These are phyloP conservation scores for Colletotrichum lini DNA, from an alignment of 2,329 filamentous ascomycete genomes.

Conservation along the genomic window DNA sequence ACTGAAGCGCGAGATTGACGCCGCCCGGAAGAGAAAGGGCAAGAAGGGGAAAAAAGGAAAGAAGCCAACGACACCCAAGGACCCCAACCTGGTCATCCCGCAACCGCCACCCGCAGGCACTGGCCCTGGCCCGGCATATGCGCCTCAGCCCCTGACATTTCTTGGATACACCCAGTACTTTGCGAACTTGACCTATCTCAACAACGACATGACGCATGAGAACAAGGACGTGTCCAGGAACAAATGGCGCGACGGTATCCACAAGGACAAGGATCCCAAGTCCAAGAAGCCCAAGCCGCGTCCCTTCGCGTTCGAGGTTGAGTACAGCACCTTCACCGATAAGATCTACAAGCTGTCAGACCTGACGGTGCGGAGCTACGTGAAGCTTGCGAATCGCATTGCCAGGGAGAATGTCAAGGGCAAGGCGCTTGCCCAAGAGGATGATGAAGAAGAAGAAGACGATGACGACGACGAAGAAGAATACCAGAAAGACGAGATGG, in stretches of 20 bases:
- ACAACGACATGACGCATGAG: slow-evolving; percentile 73
- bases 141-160: slow-evolving; percentile 83
- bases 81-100: slow-evolving; percentile 76
- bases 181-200: slow-evolving; percentile 92
- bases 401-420: slow-evolving; percentile 60
- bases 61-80: slow-evolving; percentile 55
- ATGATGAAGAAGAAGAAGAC: slow-evolving; percentile 46
- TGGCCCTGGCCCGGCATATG: slow-evolving; percentile 91
- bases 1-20: slow-evolving; percentile 48
- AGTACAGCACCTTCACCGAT: slow-evolving; percentile 89
- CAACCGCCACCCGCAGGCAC: slow-evolving; percentile 79
- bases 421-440: slow-evolving; percentile 45
- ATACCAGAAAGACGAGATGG: slow-evolving; percentile 44
- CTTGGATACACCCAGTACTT: slow-evolving; percentile 91
- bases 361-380: slow-evolving; percentile 85
- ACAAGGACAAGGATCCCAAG: slow-evolving; percentile 70
- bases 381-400: slow-evolving; percentile 86
- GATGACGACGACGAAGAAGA: slow-evolving; percentile 47
- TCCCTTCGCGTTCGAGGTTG: slow-evolving; percentile 81
- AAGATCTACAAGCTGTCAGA: slow-evolving; percentile 82
- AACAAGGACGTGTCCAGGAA: slow-evolving; percentile 50
- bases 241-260: slow-evolving; percentile 76
- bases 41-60: slow-evolving; percentile 60
- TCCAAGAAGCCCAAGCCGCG: slow-evolving; percentile 69
- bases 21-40: slow-evolving; percentile 55